Evolutionary conservation across 2,329 filamentous ascomycete genomes (phyloP).

Genomic region (Colletotrichum karsti): DNA sequence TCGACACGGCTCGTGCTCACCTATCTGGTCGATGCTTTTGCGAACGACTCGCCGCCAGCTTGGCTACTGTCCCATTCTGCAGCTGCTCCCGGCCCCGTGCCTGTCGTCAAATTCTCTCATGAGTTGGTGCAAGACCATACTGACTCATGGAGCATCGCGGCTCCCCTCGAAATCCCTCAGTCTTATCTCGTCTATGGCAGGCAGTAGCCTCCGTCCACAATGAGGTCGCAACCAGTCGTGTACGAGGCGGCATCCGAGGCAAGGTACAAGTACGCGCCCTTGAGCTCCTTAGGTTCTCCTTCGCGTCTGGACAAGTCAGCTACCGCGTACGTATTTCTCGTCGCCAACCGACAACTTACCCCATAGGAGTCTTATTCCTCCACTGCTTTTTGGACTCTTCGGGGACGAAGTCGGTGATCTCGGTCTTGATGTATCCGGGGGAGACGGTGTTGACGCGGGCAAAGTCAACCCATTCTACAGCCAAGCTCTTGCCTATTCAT

Average conservation of each 20-base stretch:
- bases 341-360: conserved; percentile 47
- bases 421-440: conserved; percentile 80
- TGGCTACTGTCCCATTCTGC: background rate
- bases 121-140: background rate
- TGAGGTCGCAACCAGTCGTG: conserved; percentile 78
- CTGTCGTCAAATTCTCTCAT: background rate
- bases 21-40: background rate
- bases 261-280: conserved; percentile 84
- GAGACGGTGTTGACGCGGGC: conserved; percentile 77
- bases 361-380: conserved; percentile 84
- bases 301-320: conserved; percentile 62
- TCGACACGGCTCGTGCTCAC: background rate
- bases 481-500: conserved; percentile 70
- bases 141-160: background rate
- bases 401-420: conserved; percentile 73
- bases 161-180: background rate
- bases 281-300: conserved; percentile 77
- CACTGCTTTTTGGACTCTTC: conserved; percentile 76
- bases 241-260: conserved; percentile 85
- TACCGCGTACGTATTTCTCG: background rate
- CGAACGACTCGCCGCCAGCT: background rate
- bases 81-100: background rate
- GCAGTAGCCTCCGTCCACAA: conserved; percentile 80
- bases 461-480: conserved; percentile 81
- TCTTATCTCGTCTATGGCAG: conserved; percentile 47